Evolutionary conservation across 2,329 filamentous ascomycete genomes (phyloP).

Genomic region (Arthrobotrys conoides): DNA sequence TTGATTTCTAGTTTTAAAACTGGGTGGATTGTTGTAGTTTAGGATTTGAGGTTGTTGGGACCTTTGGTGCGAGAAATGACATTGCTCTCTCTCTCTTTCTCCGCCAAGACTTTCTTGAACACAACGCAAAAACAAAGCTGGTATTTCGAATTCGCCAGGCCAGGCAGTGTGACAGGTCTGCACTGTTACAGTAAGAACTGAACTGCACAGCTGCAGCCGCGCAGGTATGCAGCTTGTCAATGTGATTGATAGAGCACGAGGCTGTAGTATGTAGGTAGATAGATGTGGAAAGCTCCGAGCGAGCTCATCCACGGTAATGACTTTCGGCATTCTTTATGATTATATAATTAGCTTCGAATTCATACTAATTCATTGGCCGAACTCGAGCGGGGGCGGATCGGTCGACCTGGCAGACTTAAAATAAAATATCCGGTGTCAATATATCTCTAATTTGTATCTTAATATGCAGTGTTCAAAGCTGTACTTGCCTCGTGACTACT

Average conservation of each 20-base stretch:
- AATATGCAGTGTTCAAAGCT: too few species aligned
- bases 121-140: constrained; percentile 30
- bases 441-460: too few species aligned
- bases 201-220: neutral
- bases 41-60: constrained; percentile 32
- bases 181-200: neutral
- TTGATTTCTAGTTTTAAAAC: constrained; percentile 24
- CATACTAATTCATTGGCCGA: too few species aligned
- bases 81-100: too few species aligned
- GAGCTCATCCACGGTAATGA: neutral
- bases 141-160: neutral
- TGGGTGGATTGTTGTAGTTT: constrained; percentile 48
- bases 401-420: too few species aligned
- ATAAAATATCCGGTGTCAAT: too few species aligned
- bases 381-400: too few species aligned
- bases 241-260: neutral
- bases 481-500: too few species aligned
- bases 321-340: neutral
- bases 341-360: neutral
- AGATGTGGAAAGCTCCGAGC: neutral
- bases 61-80: constrained; percentile 20
- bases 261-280: neutral
- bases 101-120: constrained; percentile 33
- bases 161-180: neutral
- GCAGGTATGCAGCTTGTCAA: neutral